Evolutionary conservation across 495 filamentous ascomycete species (phyloP).

Genomic region (Penicillium tannophilum): DNA sequence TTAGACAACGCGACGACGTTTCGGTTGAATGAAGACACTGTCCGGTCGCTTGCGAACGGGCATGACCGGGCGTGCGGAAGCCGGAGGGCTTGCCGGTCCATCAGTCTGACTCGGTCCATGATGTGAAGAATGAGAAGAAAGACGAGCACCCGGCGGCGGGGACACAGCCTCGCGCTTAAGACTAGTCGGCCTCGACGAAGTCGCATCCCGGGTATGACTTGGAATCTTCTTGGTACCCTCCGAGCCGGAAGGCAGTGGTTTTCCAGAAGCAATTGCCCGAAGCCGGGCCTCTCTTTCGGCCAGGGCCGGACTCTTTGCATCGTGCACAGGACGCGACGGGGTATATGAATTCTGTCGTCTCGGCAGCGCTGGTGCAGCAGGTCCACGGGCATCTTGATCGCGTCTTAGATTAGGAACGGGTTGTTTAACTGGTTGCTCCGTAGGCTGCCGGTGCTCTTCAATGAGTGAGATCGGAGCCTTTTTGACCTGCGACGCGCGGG

Average conservation of each 20-base stretch:
- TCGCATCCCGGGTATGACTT: slow-evolving; percentile 6
- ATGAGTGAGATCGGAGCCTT: slow-evolving; percentile 45
- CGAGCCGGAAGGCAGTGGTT: slow-evolving; percentile 12
- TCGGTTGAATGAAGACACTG: slow-evolving; percentile 45
- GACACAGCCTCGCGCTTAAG: slow-evolving; percentile 18
- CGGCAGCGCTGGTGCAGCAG: slow-evolving; percentile 29
- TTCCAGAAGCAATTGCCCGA: slow-evolving; percentile 31
- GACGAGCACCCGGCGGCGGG: slow-evolving; percentile 4
- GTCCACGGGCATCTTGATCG: slow-evolving; percentile 6
- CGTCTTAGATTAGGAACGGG: neutral
- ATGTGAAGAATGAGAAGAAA: slow-evolving; percentile 1
- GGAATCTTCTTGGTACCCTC: slow-evolving; percentile 3
- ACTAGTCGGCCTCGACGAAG: slow-evolving; percentile 6
- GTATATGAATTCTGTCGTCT: neutral
- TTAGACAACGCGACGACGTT: slow-evolving; percentile 34
- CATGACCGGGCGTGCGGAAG: slow-evolving; percentile 24
- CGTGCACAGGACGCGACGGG: neutral
- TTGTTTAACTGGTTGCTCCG: slow-evolving; percentile 14
- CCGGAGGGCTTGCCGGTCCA: slow-evolving; percentile 1
- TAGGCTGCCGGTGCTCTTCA: slow-evolving; percentile 43
- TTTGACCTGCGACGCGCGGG: slow-evolving; percentile 37
- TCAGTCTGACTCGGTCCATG: neutral
- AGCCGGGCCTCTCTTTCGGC: slow-evolving; percentile 36
- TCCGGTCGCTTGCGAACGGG: slow-evolving; percentile 35
- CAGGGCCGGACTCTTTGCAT: slow-evolving; percentile 11